Evolutionary conservation across 805 yeast genomes (phyloP), one percentile per base, ranked within the genome.

Genomic region (Pichia kluyveri): DNA sequence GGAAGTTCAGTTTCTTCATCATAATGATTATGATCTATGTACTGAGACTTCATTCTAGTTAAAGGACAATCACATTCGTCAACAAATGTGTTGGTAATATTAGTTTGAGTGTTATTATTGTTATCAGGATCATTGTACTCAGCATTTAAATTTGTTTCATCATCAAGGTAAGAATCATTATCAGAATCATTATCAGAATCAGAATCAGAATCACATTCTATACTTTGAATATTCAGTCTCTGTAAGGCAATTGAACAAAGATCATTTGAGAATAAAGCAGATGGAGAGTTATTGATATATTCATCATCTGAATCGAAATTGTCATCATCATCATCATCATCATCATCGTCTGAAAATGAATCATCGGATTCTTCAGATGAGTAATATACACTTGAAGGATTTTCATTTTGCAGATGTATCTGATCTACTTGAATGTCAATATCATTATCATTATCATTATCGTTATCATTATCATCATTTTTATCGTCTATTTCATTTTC

Each of bases 341-440:
- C 34, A 18, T 49, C 56, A 58, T 54, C 59, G 12, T 56, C 65
- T 43, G 55, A 58, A 14, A 56, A 58, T 26, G 56, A 54, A 31
- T 61, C 70, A 8, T 54, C 54, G 11, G 64, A 61, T 47, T 64
- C 64, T 51, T 65, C 59, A 5, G 60, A 54, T 19, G 55, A 18
- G 31, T 40, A 43, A 14, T 52, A 56, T 19, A 50, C 36, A 12
- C 26, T 38, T 9, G 40, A 17, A 14, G 18, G 8, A 34, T 34
- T 12, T 34, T 34, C 15, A 34, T 34, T 12, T 8, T 34, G 5
- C 17, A 34, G n/a, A 34, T 34, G 37, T 12, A 34, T 34, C 2
- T 39, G 42, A 12, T 39, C 17, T 7, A 27, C 34, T 32, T 39
- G 18, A 32, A 53, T 54, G 34, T 54, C 51, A 48, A 53, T 51